Evolutionary conservation across 2,329 filamentous ascomycete species (phyloP).

Genomic region (Penicillium sp.): DNA sequence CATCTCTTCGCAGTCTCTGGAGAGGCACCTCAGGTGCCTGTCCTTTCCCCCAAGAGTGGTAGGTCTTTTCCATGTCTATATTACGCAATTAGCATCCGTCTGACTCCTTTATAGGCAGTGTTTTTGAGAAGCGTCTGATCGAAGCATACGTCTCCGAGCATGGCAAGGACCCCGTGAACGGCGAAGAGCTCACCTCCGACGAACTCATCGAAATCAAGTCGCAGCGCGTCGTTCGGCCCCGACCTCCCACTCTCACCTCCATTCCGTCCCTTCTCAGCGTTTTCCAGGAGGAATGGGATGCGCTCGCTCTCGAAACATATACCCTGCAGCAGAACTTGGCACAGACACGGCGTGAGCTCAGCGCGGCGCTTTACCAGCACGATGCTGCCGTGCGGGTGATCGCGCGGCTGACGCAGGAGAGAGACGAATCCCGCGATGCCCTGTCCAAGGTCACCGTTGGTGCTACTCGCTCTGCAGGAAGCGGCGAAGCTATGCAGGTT

Average conservation of each 20-base stretch:
- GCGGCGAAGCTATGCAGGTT: constrained; percentile 90
- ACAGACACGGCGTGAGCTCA: constrained; percentile 90
- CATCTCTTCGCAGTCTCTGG: constrained; percentile 73
- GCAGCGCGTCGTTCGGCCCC: constrained; percentile 79
- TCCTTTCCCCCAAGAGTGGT: constrained; percentile 94
- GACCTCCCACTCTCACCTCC: constrained; percentile 91
- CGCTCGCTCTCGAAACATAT: constrained; percentile 87
- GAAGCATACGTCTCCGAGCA: constrained; percentile 94
- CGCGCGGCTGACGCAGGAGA: constrained; percentile 83
- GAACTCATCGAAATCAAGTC: constrained; percentile 89
- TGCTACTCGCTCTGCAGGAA: constrained; percentile 52
- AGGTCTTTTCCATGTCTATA: constrained; percentile 44
- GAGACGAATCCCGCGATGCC: constrained; percentile 89
- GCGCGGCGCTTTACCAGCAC: constrained; percentile 92
- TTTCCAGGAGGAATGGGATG: constrained; percentile 99
- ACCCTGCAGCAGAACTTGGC: constrained; percentile 86
- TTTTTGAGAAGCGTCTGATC: constrained; percentile 94
- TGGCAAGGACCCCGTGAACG: constrained; percentile 87
- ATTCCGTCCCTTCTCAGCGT: constrained; percentile 91
- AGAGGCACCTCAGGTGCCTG: constrained; percentile 91
- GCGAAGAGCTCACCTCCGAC: constrained; percentile 79
- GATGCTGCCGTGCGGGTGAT: constrained; percentile 97
- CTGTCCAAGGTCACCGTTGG: constrained; percentile 82
- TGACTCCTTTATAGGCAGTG: constrained; percentile 64
- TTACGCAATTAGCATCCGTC: constrained; percentile 19